Evolutionary conservation across 164 flowering plant genomes (phyloP), one percentile per base, ranked within the genome.

Genomic region (Platanus orientalis): DNA sequence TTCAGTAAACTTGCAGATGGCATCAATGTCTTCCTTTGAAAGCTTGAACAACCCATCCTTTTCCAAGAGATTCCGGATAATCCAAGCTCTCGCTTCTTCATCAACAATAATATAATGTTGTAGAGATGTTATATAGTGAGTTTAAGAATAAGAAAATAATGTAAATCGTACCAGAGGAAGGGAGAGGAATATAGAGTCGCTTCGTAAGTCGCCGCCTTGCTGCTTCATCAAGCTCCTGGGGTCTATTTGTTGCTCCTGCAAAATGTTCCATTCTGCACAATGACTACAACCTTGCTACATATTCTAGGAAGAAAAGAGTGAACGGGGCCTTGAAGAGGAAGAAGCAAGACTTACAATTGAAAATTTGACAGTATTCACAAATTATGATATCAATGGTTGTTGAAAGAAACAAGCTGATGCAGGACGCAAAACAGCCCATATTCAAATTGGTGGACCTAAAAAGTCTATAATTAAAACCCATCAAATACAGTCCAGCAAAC

Each of bases 151-250:
- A 27, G 36, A 26, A 60, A 28, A 45, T 52, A 20, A 34, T 39
- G 21, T 7, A 62, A 62, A 49, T 39, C 28, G 56, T 63, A 90
- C 99, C 99, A 78, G 91, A 76, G 34, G 97, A 85, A 69, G 99
- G 99, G 17, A 95, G 90, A 65, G 99, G 99, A 52, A 89, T 90
- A 69, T 95, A 94, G 3, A 92, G 88, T 51, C 96, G 81, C 74
- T 95, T 95, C 49, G 97, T 89, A 57, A 95, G 96, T 68, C 97
- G 83, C 70, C 97, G 81, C 69, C 99, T 75, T 56, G 99, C 99
- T 61, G 99, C 99, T 74, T 95, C 99, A 77, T 95, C 97, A 52
- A 95, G 97, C 71, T 92, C 99, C 69, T 92, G 99, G 49, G 99
- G 97, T 64, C 99, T 83, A 79, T 95, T 95, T 63, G 99, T 95